phyloP scores from a whole-genome alignment of 306 rosid species.

The Abrus precatorius region DNA sequence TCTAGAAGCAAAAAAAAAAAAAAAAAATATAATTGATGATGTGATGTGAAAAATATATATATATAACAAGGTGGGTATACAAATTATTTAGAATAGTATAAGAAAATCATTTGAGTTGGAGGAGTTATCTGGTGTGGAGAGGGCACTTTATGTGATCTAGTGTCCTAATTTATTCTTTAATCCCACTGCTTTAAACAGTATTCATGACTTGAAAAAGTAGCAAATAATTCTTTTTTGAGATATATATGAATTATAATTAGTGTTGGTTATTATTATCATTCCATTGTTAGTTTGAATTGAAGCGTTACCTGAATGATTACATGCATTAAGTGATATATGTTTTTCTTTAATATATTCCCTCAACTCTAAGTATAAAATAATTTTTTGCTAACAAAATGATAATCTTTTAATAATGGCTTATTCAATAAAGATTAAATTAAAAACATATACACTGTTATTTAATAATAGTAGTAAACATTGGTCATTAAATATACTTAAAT shows the following conservation, averaged over 20 bases:
- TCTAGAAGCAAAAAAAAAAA: too few species aligned
- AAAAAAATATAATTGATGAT: too few species aligned
- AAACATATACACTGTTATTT: neutral
- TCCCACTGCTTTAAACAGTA: neutral
- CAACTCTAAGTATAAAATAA: too few species aligned
- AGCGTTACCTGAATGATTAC: neutral
- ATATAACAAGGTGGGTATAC: too few species aligned
- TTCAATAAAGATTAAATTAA: neutral
- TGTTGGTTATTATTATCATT: conserved; percentile 31
- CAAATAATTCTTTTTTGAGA: neutral
- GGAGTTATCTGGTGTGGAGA: conserved; percentile 2
- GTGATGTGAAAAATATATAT: too few species aligned
- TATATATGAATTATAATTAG: conserved; percentile 1
- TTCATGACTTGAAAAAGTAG: conserved; percentile 9
- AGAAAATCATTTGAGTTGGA: neutral
- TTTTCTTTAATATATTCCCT: too few species aligned
- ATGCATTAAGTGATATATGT: neutral
- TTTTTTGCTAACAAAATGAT: too few species aligned
- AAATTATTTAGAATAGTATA: neutral
- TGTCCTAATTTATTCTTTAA: conserved; percentile 25
- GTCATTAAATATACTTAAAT: neutral
- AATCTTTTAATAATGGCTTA: too few species aligned
- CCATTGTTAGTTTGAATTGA: conserved; percentile 6
- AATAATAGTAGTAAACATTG: neutral
- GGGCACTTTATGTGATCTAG: neutral